A percentile compares a stretch with the other conserved stretches of the same genome.
phyloP scores from a whole-genome alignment of 2,329 filamentous ascomycete genomes.

The Colletotrichum siamense region DNA sequence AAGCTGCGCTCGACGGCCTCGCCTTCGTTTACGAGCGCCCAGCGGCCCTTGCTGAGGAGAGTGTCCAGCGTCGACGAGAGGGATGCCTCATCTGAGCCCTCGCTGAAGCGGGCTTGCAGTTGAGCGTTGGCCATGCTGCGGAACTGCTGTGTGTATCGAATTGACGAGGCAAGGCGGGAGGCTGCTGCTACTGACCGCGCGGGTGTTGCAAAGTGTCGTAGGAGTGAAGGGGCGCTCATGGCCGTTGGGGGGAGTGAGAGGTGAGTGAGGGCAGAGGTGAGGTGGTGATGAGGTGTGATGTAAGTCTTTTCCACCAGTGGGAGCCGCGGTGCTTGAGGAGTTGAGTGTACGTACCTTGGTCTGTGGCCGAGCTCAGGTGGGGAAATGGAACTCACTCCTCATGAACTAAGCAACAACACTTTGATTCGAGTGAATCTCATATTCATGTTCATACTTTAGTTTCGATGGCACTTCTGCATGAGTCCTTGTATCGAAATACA shows the following conservation, averaged over 20 bases:
- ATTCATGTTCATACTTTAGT: background rate
- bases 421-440: background rate
- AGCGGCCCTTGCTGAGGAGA: constrained; percentile 45
- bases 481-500: background rate
- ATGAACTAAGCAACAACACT: background rate
- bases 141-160: background rate
- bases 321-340: background rate
- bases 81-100: constrained; percentile 47
- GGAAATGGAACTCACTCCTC: background rate
- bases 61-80: constrained; percentile 38
- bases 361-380: background rate
- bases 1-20: constrained; percentile 65
- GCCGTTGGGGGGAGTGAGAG: background rate
- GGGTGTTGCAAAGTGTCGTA: background rate
- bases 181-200: background rate
- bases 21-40: constrained; percentile 56
- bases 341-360: constrained; percentile 4
- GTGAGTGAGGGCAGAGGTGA: background rate
- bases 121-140: background rate
- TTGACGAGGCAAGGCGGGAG: background rate
- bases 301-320: background rate
- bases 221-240: background rate
- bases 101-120: constrained; percentile 41
- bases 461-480: background rate
- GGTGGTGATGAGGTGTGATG: background rate